Evolutionary conservation across 176 grass and related monocot genomes (phyloP).

Genomic region (Avena insularis): DNA sequence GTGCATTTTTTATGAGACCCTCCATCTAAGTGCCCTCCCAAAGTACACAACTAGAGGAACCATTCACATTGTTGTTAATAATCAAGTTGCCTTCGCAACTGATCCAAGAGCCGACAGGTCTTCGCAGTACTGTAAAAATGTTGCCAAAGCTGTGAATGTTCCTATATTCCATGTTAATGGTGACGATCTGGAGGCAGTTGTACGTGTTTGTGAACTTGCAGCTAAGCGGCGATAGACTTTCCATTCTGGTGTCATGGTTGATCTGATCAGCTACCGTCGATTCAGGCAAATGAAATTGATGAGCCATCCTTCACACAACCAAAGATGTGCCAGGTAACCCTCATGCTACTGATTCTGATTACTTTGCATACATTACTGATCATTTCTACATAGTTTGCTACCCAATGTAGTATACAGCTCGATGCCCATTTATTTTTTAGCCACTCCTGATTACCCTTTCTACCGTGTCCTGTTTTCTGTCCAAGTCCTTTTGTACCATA

Average conservation of each 20-base stretch:
- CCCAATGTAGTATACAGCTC: neutral
- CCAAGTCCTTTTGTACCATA: neutral
- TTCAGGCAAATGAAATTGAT: slow-evolving; percentile 98
- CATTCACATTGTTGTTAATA: no score
- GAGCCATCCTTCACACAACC: slow-evolving; percentile 97
- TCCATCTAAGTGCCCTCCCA: no score
- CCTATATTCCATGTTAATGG: slow-evolving; percentile 57
- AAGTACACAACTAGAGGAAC: no score
- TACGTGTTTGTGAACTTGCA: slow-evolving; percentile 84
- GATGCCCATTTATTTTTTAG: neutral
- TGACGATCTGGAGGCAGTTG: slow-evolving; percentile 93
- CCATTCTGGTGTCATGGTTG: slow-evolving; percentile 88
- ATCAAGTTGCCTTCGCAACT: no score
- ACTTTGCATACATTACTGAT: neutral
- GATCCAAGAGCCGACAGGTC: no score
- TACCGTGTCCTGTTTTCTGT: neutral
- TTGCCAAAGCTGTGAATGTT: no score
- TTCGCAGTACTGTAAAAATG: no score
- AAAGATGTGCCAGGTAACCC: slow-evolving; percentile 84
- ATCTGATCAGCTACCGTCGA: slow-evolving; percentile 86
- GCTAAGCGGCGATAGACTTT: slow-evolving; percentile 93
- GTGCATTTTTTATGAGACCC: no score
- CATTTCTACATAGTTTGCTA: neutral
- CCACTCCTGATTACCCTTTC: neutral
- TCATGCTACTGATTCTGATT: slow-evolving; percentile 26